Evolutionary conservation across 345 rosid species (phyloP).

Genomic region (Moringa oleifera): DNA sequence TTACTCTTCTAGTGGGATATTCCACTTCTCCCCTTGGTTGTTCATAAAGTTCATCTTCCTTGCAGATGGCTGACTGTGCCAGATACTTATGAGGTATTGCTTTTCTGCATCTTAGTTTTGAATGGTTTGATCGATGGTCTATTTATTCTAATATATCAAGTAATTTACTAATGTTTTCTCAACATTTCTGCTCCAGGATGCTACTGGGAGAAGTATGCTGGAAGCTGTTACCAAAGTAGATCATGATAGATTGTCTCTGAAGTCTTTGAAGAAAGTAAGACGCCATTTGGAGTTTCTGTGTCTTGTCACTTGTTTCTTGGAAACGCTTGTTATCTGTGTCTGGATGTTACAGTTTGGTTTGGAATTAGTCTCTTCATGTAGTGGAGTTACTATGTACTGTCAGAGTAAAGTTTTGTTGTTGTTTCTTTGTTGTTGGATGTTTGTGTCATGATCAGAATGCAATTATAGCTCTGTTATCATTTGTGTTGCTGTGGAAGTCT

Average conservation of each 20-base stretch:
- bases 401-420: not conserved
- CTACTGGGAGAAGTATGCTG: conserved; percentile 11
- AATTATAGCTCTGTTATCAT: not conserved
- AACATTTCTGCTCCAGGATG: conserved; percentile 18
- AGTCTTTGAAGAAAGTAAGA: conserved; percentile 13
- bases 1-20: conserved; percentile 8
- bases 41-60: not conserved
- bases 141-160: not conserved
- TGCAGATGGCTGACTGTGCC: conserved; percentile 27
- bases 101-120: not conserved
- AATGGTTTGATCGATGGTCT: not conserved
- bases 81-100: conserved; percentile 28
- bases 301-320: not conserved
- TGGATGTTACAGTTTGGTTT: not conserved
- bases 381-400: not conserved
- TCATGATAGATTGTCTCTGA: conserved; percentile 1
- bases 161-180: not conserved
- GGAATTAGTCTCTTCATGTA: conserved; percentile 3
- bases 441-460: not conserved
- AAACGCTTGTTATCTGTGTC: not conserved
- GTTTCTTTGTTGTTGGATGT: not conserved
- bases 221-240: conserved; percentile 14
- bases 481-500: not conserved
- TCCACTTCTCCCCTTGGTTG: not conserved
- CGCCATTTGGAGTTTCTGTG: not conserved